phyloP scores from a whole-genome alignment of 2,329 filamentous ascomycete genomes.

The Teratosphaeria gauchensis region DNA sequence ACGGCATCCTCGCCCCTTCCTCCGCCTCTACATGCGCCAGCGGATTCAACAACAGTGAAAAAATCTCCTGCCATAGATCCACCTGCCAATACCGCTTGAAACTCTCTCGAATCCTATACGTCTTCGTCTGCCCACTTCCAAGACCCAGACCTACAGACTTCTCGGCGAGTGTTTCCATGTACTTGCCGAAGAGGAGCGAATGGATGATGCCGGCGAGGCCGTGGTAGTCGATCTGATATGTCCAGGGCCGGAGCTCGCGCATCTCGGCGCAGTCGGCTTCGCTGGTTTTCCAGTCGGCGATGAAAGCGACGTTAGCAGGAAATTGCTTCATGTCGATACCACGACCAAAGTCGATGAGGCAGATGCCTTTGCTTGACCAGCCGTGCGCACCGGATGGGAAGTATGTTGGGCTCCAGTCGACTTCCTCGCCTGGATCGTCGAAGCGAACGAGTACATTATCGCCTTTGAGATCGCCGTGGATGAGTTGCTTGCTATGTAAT shows the following conservation, averaged over 20 bases:
- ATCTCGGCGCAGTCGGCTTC: slow-evolving; percentile 90
- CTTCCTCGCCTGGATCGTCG: slow-evolving; percentile 37
- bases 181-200: slow-evolving; percentile 83
- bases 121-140: slow-evolving; percentile 50
- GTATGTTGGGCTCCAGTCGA: slow-evolving; percentile 55
- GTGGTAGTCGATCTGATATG: slow-evolving; percentile 94
- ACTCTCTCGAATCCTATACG: slow-evolving; percentile 69
- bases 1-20: slow-evolving; percentile 59
- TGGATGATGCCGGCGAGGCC: slow-evolving; percentile 84
- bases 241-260: slow-evolving; percentile 89
- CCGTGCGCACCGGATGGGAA: slow-evolving; percentile 62
- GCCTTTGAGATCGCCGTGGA: slow-evolving; percentile 90
- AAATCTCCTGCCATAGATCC: slow-evolving; percentile 76
- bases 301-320: slow-evolving; percentile 65
- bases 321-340: slow-evolving; percentile 91
- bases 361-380: slow-evolving; percentile 71
- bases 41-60: slow-evolving; percentile 81
- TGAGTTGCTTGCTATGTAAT: slow-evolving; percentile 65
- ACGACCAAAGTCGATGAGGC: slow-evolving; percentile 88
- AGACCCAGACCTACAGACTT: slow-evolving; percentile 39
- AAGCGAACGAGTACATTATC: slow-evolving; percentile 92
- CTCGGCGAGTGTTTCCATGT: slow-evolving; percentile 66
- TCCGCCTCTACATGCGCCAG: slow-evolving; percentile 55
- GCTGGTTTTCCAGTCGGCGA: slow-evolving; percentile 89
- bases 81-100: slow-evolving; percentile 96